A percentile compares a stretch with the other conserved stretches of the same genome.
These are phyloP conservation scores for Neurospora crassa DNA, from an alignment of 2,329 filamentous ascomycete species.

Conservation along the genomic window DNA sequence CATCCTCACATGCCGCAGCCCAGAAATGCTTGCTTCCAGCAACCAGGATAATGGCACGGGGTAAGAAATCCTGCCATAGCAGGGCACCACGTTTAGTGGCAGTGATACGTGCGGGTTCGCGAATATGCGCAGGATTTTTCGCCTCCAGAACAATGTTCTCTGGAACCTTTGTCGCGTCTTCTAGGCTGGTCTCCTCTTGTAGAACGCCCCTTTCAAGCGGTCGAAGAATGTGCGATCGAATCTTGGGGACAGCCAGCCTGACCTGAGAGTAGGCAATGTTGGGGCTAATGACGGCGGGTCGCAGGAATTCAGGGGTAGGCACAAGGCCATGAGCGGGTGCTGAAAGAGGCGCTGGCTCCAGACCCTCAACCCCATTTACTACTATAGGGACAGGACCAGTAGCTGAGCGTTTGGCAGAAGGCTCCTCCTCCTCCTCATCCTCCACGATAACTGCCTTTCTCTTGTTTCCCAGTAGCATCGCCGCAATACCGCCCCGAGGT, in stretches of 20 bases:
- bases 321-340: conserved; percentile 50
- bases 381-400: conserved; percentile 67
- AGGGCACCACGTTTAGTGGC: conserved; percentile 71
- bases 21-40: conserved; percentile 88
- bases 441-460: conserved; percentile 68
- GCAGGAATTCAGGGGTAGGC: conserved; percentile 71
- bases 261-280: conserved; percentile 73
- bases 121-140: conserved; percentile 65
- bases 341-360: conserved; percentile 63
- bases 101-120: conserved; percentile 76
- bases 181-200: conserved; percentile 40
- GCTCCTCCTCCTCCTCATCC: conserved; percentile 64
- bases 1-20: conserved; percentile 89
- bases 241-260: conserved; percentile 76
- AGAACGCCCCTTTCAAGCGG: conserved; percentile 62
- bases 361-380: conserved; percentile 65
- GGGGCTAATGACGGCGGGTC: conserved; percentile 80
- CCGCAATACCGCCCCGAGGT: conserved; percentile 77
- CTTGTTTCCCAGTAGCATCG: conserved; percentile 88
- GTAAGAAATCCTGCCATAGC: conserved; percentile 91
- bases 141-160: conserved; percentile 79
- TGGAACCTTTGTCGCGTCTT: conserved; percentile 52
- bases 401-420: conserved; percentile 39
- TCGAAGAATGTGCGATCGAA: conserved; percentile 73
- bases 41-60: conserved; percentile 75